These are phyloP conservation scores for Mucor plumbeus DNA, from an alignment of 371 early-diverging fungal species.

Conservation along the genomic window DNA sequence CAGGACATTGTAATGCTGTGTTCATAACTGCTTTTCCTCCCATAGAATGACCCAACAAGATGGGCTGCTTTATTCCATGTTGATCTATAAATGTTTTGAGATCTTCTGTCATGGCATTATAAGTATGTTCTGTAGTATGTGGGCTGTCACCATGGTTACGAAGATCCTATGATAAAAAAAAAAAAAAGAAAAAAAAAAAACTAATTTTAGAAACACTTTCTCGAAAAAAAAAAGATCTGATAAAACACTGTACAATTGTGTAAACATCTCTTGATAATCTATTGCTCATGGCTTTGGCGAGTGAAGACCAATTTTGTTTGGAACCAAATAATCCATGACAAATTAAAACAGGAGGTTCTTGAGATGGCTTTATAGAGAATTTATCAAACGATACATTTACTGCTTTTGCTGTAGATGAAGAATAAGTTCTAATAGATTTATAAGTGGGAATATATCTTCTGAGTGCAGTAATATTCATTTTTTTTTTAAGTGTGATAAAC, in stretches of 20 bases:
- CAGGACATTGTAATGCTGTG: conserved; percentile 66
- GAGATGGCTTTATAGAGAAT: conserved; percentile 20
- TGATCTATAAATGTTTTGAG: conserved; percentile 65
- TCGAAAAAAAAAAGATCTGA: not conserved
- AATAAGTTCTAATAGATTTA: not conserved
- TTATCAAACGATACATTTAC: conserved; percentile 35
- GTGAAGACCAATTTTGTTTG: conserved; percentile 92
- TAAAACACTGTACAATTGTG: conserved; percentile 51
- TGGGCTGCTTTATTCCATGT: conserved; percentile 55
- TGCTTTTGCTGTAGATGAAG: conserved; percentile 3
- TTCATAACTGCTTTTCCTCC: conserved; percentile 94
- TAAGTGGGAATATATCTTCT: not conserved
- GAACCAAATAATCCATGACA: conserved; percentile 95
- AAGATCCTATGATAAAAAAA: conserved; percentile 64
- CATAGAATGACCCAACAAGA: conserved; percentile 93
- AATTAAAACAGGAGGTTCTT: conserved; percentile 60
- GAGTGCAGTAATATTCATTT: not conserved
- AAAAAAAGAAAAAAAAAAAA: not conserved
- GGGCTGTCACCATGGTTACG: conserved; percentile 95
- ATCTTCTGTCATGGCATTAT: conserved; percentile 81
- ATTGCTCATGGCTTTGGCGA: conserved; percentile 75
- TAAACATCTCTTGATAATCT: conserved; percentile 67
- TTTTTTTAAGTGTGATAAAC: not conserved
- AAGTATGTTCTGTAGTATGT: conserved; percentile 72
- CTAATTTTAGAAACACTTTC: not conserved